Evolutionary conservation across 257 asterid species (phyloP), one percentile per base, ranked within the genome.

Genomic region (Fraxinus anomala): DNA sequence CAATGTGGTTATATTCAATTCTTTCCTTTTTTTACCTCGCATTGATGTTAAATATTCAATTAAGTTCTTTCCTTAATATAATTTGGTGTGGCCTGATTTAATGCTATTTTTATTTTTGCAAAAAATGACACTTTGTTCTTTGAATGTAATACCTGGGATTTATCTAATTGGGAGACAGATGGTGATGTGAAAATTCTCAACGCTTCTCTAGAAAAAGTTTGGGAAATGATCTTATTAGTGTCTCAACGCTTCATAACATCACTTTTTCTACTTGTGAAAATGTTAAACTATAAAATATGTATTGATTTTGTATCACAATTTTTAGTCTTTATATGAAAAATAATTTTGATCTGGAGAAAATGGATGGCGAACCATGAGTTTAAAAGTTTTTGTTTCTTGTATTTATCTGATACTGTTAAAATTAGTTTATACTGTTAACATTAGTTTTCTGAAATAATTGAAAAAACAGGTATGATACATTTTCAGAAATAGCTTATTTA

Each of bases 1-100:
- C 81, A 86, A 82, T 85, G 72, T 65, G 83, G 78, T 86, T 72
- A 72, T 83, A 51, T 70, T 85, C 79, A 78, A 75, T 71, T 88
- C 73, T 85, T 47, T 87, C 72, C 83, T 74, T 76, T 72, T 71
- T 76, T 80, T 47, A 33, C 84, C 84, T 76, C 73, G 71, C 70
- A 39, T 75, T 76, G 68, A 63, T 76, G 36, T 37, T 39, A 28
- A 66, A 71, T 80, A 79, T 71, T 83, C 80, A 76, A 75, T 75
- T 73, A 61, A 84, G 59, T 76, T 24, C 49, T 63, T 59, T 59
- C 79, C 70, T 63, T 19, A 24, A 4, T 7, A 8, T 61, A 61
- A 21, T 9, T 61, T 61, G 68, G 33, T 10, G 1, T 61, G 31
- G 16, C 4, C 31, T 0, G 33, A 61, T 61, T 61, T 21, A 23